Conservation (phyloP, 495 filamentous ascomycete species). For the Neurospora sp. region DNA sequence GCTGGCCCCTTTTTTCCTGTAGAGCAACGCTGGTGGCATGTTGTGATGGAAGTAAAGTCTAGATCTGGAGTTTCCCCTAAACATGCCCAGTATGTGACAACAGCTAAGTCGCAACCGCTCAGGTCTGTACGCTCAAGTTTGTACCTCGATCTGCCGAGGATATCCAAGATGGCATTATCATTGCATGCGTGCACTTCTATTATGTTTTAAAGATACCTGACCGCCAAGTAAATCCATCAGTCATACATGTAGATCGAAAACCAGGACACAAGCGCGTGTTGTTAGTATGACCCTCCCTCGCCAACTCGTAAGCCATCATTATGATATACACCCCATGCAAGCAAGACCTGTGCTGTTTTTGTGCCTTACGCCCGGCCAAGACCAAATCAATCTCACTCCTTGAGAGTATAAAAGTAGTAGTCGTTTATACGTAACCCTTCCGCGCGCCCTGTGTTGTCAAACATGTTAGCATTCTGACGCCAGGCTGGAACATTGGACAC, state of each 20-base stretch:
- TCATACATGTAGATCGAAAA: background rate
- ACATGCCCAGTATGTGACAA: background rate
- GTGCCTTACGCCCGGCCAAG: conserved; percentile 16
- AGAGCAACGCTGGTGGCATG: background rate
- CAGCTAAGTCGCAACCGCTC: background rate
- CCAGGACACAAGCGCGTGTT: background rate
- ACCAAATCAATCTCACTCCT: conserved; percentile 4
- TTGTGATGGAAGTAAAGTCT: background rate
- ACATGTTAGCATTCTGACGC: conserved; percentile 7
- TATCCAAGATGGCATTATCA: background rate
- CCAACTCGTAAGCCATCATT: conserved; percentile 14
- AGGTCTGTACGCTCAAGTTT: background rate
- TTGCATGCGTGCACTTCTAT: background rate
- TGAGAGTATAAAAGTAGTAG: background rate
- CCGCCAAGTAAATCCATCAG: background rate
- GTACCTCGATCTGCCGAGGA: background rate
- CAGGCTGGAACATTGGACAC: background rate
- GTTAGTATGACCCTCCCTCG: background rate
- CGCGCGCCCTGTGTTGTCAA: conserved; percentile 35
- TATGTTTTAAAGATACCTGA: background rate
- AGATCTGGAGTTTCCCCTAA: background rate
- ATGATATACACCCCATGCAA: conserved; percentile 13
- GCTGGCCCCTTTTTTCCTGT: background rate
- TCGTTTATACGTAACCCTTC: conserved; percentile 47
- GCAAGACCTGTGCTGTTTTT: conserved; percentile 13